These are phyloP conservation scores for Sequoia sempervirens DNA, from an alignment of 75 land plant species.

Conservation along the genomic window DNA sequence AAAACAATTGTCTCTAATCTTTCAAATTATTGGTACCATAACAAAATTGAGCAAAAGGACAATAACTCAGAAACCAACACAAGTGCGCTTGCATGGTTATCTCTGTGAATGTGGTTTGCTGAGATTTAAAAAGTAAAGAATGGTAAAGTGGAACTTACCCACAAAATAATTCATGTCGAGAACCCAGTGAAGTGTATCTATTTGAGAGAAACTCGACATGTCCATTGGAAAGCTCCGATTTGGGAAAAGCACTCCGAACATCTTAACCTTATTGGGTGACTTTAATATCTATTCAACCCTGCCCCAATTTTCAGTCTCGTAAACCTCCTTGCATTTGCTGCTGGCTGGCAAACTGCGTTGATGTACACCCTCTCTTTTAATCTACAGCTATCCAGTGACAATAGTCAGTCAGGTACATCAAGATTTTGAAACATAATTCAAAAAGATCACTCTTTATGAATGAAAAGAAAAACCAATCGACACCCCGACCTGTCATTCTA, in stretches of 20 bases:
- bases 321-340: neutral
- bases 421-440: no score
- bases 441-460: neutral
- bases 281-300: neutral
- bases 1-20: neutral
- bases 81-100: neutral
- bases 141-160: slow-evolving; percentile 22
- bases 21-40: neutral
- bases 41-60: neutral
- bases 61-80: neutral
- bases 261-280: slow-evolving; percentile 2
- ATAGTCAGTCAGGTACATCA: neutral
- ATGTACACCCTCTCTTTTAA: neutral
- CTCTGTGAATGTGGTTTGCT: neutral
- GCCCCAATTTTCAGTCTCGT: neutral
- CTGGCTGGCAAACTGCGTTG: neutral
- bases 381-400: neutral
- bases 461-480: neutral
- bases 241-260: slow-evolving; percentile 93
- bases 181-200: slow-evolving; percentile 80
- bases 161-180: slow-evolving; percentile 80
- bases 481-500: neutral
- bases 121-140: neutral
- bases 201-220: slow-evolving; percentile 74
- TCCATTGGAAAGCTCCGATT: slow-evolving; percentile 91